Percentiles rank a stretch among this genome's conserved stretches.
Conservation (phyloP, 192 early-diverging fungal genomes). For the Cladochytrium replicatum region DNA sequence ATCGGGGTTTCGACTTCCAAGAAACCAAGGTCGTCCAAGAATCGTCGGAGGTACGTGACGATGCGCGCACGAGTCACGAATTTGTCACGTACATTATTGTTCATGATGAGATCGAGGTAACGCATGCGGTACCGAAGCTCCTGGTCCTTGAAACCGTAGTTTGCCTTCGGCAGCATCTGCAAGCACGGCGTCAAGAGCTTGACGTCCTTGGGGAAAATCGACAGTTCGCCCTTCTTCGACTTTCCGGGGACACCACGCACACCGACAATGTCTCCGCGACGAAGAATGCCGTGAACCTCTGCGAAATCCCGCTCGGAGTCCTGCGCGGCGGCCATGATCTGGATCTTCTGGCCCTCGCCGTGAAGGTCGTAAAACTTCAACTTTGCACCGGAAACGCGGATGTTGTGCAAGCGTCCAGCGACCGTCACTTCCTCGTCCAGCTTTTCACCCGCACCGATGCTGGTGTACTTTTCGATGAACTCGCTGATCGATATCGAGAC, state of each 20-base stretch:
- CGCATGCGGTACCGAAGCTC: constrained; percentile 95
- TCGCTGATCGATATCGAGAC: constrained; percentile 72
- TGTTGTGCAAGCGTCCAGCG: constrained; percentile 94
- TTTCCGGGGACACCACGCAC: constrained; percentile 83
- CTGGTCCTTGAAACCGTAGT: constrained; percentile 96
- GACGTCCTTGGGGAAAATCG: constrained; percentile 84
- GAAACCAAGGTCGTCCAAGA: constrained; percentile 90
- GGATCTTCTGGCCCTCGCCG: constrained; percentile 84
- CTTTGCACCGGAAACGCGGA: constrained; percentile 77
- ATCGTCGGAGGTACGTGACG: constrained; percentile 90
- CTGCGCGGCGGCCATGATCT: constrained; percentile 81
- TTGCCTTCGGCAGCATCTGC: constrained; percentile 87
- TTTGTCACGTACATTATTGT: constrained; percentile 87
- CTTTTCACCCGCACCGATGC: constrained; percentile 59
- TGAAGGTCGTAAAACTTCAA: constrained; percentile 95
- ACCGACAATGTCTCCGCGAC: constrained; percentile 95
- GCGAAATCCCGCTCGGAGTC: constrained; percentile 55
- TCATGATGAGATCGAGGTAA: constrained; percentile 99
- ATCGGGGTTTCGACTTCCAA: constrained; percentile 99
- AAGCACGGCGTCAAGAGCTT: constrained; percentile 87
- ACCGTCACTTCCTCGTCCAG: constrained; percentile 61
- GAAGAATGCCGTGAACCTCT: constrained; percentile 69
- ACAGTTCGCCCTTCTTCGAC: constrained; percentile 89
- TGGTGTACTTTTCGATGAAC: constrained; percentile 76
- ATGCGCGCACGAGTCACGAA: constrained; percentile 87